These are phyloP conservation scores for Coniochaeta ligniaria DNA, from an alignment of 2,329 filamentous ascomycete species.

Conservation along the genomic window DNA sequence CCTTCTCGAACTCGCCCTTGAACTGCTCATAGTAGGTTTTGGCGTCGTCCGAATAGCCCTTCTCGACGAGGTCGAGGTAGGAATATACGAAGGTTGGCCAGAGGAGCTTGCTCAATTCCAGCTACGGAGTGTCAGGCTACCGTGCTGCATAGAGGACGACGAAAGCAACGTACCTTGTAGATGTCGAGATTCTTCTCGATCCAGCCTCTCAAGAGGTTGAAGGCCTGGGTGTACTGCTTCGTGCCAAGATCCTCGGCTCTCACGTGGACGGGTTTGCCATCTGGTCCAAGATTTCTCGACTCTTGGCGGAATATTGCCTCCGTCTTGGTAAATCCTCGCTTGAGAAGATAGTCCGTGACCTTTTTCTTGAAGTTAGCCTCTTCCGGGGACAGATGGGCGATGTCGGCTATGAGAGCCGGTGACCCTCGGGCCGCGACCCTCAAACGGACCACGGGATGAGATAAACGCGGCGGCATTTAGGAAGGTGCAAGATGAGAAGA, in stretches of 20 bases:
- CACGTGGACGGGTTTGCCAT: constrained; percentile 66
- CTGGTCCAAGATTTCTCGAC: constrained; percentile 73
- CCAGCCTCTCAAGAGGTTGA: constrained; percentile 68
- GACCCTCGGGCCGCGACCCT: not conserved
- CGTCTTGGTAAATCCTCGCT: constrained; percentile 88
- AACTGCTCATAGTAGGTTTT: constrained; percentile 66
- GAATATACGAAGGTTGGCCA: constrained; percentile 96
- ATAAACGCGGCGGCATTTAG: not conserved
- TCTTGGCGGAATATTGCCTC: constrained; percentile 91
- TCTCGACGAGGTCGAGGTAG: constrained; percentile 70
- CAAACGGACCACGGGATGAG: not conserved
- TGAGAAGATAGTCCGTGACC: constrained; percentile 90
- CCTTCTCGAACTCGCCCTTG: constrained; percentile 61
- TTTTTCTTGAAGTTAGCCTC: constrained; percentile 15
- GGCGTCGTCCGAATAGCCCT: constrained; percentile 65
- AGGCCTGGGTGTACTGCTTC: constrained; percentile 71
- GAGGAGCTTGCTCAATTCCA: constrained; percentile 78
- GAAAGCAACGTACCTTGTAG: constrained; percentile 61
- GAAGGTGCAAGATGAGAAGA: not conserved
- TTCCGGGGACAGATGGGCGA: not conserved
- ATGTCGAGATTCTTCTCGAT: constrained; percentile 88
- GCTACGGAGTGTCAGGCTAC: constrained; percentile 38
- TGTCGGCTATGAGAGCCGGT: not conserved
- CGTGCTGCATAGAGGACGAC: not conserved
- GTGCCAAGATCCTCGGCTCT: constrained; percentile 63